Base-by-base conservation (phyloP, 2,329 filamentous ascomycete species). In the Xylariaceae sp. region DNA sequence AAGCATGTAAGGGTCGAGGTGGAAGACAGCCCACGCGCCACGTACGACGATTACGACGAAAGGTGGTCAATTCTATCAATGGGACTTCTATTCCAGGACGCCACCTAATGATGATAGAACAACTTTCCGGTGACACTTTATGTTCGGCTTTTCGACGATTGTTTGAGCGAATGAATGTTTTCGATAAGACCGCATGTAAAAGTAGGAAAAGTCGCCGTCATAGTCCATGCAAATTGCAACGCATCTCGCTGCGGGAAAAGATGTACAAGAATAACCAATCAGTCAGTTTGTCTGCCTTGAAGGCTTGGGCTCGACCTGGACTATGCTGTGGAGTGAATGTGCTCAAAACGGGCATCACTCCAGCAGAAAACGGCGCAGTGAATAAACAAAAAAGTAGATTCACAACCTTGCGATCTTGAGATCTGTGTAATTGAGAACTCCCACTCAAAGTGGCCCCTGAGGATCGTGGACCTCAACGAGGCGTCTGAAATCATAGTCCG, bases 1-100 rank as follows among this genome's bases (percentile, higher is more conserved):
- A 18, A 62, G 62, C 59, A 56, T 57, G 54, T 63, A 62, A 61
- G n/a, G 30, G 55, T 44, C 42, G 1, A 47, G 5, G 10, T 54
- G 37, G 37, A 42, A 56, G 18, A 35, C 44, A 44, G 35, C 52
- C n/a, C 34, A 51, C 30, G 18, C 58, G 42, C 45, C 15, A 44
- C 17, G 39, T 15, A 53, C 17, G 51, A 62, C 50, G 51, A 49
- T 51, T 15, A 35, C 49, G 23, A 51, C 49, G 49, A 45, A 51
- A 42, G 58, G 48, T 30, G 39, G 39, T 18, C 11, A 34, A 34
- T 8, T 58, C 17, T 56, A 44, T 35, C 34, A 17, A 53, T 47
- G 45, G 44, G 50, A 53, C 35, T 35, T 53, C 48, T 45, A 48
- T 35, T 53, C 48, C 45, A 48, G 35, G 18, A 51, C 53, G 10